A percentile compares a stretch with the other conserved stretches of the same genome.
Evolutionary conservation across 2,329 filamentous ascomycete genomes (phyloP).

Genomic region (Xylaria sp.): DNA sequence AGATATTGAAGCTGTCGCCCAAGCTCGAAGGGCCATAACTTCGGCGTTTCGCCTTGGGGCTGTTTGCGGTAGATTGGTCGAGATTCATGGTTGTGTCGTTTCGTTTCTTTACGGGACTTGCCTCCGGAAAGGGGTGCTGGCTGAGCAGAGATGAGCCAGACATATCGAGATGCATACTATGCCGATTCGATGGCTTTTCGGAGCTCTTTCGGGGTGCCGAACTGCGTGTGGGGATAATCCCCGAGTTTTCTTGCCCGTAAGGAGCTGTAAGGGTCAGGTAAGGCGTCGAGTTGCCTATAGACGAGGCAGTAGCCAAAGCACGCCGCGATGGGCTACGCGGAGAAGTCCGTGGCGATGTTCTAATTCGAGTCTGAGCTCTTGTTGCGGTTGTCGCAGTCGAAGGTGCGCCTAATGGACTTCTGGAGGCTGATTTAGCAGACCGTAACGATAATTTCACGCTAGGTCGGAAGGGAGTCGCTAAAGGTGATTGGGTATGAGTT

Average conservation of each 20-base stretch:
- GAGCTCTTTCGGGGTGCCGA: slow-evolving; percentile 50
- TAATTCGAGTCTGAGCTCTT: slow-evolving; percentile 63
- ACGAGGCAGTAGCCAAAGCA: slow-evolving; percentile 71
- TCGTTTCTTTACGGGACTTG: slow-evolving; percentile 90
- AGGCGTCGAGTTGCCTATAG: slow-evolving; percentile 71
- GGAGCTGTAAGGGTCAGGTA: slow-evolving; percentile 45
- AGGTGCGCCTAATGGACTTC: slow-evolving; percentile 46
- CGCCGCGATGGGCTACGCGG: slow-evolving; percentile 79
- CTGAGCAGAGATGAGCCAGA: slow-evolving; percentile 58
- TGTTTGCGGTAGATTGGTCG: slow-evolving; percentile 77
- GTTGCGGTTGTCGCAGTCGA: slow-evolving; percentile 49
- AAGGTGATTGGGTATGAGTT: slow-evolving; percentile 51
- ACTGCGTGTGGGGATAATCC: slow-evolving; percentile 43
- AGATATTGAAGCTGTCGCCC: slow-evolving; percentile 72
- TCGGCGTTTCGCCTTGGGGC: slow-evolving; percentile 87
- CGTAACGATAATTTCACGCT: slow-evolving; percentile 70
- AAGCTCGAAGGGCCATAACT: slow-evolving; percentile 78
- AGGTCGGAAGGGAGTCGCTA: slow-evolving; percentile 69
- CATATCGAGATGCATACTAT: slow-evolving; percentile 64
- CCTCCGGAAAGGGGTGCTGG: slow-evolving; percentile 58
- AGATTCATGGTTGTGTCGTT: slow-evolving; percentile 89
- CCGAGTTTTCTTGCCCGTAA: slow-evolving; percentile 53
- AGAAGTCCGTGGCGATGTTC: slow-evolving; percentile 74
- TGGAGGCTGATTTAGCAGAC: slow-evolving; percentile 65
- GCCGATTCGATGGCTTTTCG: slow-evolving; percentile 55